phyloP scores from a whole-genome alignment of 2,329 filamentous ascomycete species.

The Trichoderma sp. region DNA sequence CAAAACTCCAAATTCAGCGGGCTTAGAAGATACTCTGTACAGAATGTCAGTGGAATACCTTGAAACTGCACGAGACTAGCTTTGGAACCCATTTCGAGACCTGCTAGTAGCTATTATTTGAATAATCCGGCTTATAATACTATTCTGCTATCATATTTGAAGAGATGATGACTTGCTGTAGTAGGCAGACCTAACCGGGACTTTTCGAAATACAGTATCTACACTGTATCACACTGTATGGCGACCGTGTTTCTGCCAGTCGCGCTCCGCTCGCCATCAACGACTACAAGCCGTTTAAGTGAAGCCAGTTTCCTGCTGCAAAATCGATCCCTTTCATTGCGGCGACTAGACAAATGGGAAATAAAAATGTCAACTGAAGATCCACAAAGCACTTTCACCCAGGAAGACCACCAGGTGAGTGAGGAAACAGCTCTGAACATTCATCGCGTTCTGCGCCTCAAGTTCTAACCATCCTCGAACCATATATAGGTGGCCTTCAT shows the following conservation, averaged over 20 bases:
- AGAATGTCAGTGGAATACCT: not conserved
- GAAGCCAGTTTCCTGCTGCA: not conserved
- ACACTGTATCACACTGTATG: slow-evolving; percentile 5
- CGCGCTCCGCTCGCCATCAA: slow-evolving; percentile 7
- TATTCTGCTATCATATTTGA: not conserved
- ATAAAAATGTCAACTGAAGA: slow-evolving; percentile 35
- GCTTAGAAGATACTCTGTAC: not conserved
- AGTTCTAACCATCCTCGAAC: slow-evolving; percentile 1
- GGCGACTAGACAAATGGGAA: not conserved
- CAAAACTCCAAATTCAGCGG: not conserved
- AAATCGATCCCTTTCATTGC: not conserved
- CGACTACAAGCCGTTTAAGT: not conserved
- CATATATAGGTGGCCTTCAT: slow-evolving; percentile 61
- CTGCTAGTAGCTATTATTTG: not conserved
- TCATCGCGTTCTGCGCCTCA: not conserved
- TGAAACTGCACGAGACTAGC: not conserved
- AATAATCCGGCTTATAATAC: not conserved
- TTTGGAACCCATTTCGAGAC: not conserved
- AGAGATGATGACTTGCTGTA: not conserved
- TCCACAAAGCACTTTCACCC: slow-evolving; percentile 36
- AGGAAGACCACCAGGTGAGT: slow-evolving; percentile 52
- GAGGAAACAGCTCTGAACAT: not conserved
- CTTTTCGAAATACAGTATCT: not conserved
- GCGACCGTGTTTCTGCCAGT: slow-evolving; percentile 15
- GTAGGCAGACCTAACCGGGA: not conserved